Conservation (phyloP, 1,284 basidiomycete species). For the Ceratobasidium sp. region DNA sequence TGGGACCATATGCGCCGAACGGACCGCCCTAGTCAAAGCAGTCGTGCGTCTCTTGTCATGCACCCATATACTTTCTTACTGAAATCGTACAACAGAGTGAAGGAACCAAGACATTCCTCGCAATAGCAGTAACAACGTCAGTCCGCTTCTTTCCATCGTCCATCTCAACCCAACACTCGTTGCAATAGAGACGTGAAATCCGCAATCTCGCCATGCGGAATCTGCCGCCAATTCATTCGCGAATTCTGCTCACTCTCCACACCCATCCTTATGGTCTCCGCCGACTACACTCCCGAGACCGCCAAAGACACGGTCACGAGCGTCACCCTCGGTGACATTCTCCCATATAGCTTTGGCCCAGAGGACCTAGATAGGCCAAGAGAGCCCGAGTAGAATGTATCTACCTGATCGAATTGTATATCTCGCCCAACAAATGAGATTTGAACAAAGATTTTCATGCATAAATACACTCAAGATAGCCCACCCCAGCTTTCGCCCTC, state of each 20-base stretch:
- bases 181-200: slow-evolving; percentile 64
- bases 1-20: slow-evolving; percentile 85
- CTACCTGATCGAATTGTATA: background rate
- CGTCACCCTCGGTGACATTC: slow-evolving; percentile 68
- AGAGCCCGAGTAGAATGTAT: background rate
- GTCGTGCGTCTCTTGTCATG: slow-evolving; percentile 60
- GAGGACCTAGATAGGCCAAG: slow-evolving; percentile 25
- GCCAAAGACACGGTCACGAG: slow-evolving; percentile 60
- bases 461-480: slow-evolving; percentile 2
- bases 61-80: slow-evolving; percentile 1
- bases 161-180: background rate
- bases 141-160: slow-evolving; percentile 45
- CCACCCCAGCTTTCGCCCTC: background rate
- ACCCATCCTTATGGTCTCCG: slow-evolving; percentile 74
- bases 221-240: slow-evolving; percentile 80
- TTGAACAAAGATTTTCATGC: slow-evolving; percentile 4
- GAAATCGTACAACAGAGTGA: slow-evolving; percentile 66
- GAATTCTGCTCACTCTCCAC: slow-evolving; percentile 83
- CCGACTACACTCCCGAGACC: slow-evolving; percentile 47
- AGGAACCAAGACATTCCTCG: slow-evolving; percentile 69
- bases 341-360: slow-evolving; percentile 38
- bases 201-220: slow-evolving; percentile 82
- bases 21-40: slow-evolving; percentile 87
- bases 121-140: slow-evolving; percentile 77
- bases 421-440: background rate